phyloP scores from a whole-genome alignment of 352 stramenopile species.

The Phytophthora kernoviae region DNA sequence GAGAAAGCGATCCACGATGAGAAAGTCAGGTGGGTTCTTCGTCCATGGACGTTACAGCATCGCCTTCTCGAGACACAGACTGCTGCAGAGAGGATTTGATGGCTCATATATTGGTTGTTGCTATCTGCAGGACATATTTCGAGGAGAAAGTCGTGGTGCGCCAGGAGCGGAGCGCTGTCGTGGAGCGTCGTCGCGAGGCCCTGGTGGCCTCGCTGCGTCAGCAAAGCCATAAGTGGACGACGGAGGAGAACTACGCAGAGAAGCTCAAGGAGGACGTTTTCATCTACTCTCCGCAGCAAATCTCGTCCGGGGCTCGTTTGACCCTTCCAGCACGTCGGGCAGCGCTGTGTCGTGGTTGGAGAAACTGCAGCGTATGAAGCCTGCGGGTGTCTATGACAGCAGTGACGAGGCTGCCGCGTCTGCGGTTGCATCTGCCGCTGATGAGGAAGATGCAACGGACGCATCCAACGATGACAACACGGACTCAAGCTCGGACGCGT shows the following conservation, averaged over 20 bases:
- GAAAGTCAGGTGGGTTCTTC: conserved; percentile 57
- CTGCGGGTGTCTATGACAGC: conserved; percentile 49
- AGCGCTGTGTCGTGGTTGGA: conserved; percentile 87
- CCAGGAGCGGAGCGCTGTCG: conserved; percentile 57
- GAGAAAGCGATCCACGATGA: conserved; percentile 84
- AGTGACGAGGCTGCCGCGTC: conserved; percentile 33
- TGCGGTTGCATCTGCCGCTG: conserved; percentile 26
- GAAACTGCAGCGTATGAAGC: conserved; percentile 89
- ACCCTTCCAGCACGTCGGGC: conserved; percentile 64
- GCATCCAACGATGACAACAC: conserved; percentile 12
- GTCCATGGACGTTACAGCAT: background rate
- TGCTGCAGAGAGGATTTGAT: background rate
- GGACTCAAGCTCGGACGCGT: conserved; percentile 6
- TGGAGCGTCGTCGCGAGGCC: conserved; percentile 70
- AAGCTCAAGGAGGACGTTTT: conserved; percentile 89
- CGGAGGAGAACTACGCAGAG: conserved; percentile 66
- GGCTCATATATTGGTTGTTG: conserved; percentile 2
- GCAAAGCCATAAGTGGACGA: conserved; percentile 77
- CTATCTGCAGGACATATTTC: conserved; percentile 59
- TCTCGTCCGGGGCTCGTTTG: conserved; percentile 70
- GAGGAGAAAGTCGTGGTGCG: conserved; percentile 83
- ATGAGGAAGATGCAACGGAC: conserved; percentile 19
- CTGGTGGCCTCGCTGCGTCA: conserved; percentile 65
- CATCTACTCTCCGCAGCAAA: conserved; percentile 81
- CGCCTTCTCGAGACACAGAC: background rate